Conservation (phyloP, 176 grass and related monocot species). For the Ensete ventricosum region DNA sequence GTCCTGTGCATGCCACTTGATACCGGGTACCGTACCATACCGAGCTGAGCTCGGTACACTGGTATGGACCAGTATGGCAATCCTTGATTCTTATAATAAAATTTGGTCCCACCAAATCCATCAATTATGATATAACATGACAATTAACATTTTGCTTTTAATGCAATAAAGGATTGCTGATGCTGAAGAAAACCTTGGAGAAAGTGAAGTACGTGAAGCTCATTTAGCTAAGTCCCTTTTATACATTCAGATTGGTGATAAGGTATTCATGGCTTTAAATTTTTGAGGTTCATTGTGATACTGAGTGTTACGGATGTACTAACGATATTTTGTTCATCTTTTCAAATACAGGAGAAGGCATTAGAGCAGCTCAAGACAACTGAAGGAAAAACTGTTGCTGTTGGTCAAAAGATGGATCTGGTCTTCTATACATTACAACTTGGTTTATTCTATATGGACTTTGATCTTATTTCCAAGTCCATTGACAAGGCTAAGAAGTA, state of each 20-base stretch:
- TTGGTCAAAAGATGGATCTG: slow-evolving; percentile 98
- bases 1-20: too few species aligned
- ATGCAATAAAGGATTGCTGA: slow-evolving; percentile 60
- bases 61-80: too few species aligned
- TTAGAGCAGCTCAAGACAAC: slow-evolving; percentile 86
- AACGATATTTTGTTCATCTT: slow-evolving; percentile 3
- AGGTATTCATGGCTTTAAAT: slow-evolving; percentile 31
- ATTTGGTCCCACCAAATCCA: background rate
- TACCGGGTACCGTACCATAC: too few species aligned
- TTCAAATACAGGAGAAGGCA: slow-evolving; percentile 61
- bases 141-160: slow-evolving; percentile 20
- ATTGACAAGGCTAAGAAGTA: slow-evolving; percentile 98
- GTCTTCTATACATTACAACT: slow-evolving; percentile 89
- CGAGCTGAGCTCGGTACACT: too few species aligned
- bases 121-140: background rate
- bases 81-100: background rate
- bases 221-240: slow-evolving; percentile 88
- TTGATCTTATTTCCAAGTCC: slow-evolving; percentile 90
- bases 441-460: slow-evolving; percentile 94
- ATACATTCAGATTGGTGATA: slow-evolving; percentile 78
- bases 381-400: slow-evolving; percentile 93
- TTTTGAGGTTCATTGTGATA: background rate
- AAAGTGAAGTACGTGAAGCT: slow-evolving; percentile 99
- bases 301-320: background rate
- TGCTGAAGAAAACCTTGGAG: slow-evolving; percentile 96